Percentiles rank a stretch among this genome's conserved stretches.
Evolutionary conservation across 148 eudicot genomes (phyloP).

Genomic region (Vaccinium darrowii): DNA sequence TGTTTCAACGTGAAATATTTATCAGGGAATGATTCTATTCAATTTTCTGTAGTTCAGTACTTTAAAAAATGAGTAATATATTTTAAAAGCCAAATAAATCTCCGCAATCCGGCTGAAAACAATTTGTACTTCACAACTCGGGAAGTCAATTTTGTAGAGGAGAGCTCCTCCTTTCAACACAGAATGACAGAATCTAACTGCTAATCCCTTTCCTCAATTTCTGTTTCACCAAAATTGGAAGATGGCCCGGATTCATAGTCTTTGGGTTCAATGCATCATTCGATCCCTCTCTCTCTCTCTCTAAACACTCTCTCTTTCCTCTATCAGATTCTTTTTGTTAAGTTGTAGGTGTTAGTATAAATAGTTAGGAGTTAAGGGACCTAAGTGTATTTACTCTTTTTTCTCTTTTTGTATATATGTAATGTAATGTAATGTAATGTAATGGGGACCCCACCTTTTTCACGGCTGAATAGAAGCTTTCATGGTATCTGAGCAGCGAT

Average conservation of each 20-base stretch:
- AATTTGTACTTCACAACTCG: background rate
- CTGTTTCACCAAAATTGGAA: background rate
- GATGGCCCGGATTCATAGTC: background rate
- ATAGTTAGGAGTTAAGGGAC: too few species aligned
- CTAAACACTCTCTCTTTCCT: too few species aligned
- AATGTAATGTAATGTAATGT: too few species aligned
- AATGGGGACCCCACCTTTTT: too few species aligned
- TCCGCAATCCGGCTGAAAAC: background rate
- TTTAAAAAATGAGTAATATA: background rate
- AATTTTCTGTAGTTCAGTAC: background rate
- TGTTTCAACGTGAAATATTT: background rate
- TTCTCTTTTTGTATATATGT: too few species aligned
- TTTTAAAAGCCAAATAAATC: background rate
- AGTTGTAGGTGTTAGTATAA: too few species aligned
- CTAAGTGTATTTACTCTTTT: too few species aligned
- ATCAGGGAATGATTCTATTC: background rate
- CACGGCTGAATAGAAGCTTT: too few species aligned
- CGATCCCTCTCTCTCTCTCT: too few species aligned
- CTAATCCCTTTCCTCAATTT: background rate
- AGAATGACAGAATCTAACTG: background rate
- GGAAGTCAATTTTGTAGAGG: background rate
- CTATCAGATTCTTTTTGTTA: too few species aligned
- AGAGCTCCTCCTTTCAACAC: background rate
- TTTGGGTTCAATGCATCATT: too few species aligned
- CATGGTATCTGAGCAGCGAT: too few species aligned